phyloP scores from a whole-genome alignment of 2,329 filamentous ascomycete genomes.

The Cadophora sp. region DNA sequence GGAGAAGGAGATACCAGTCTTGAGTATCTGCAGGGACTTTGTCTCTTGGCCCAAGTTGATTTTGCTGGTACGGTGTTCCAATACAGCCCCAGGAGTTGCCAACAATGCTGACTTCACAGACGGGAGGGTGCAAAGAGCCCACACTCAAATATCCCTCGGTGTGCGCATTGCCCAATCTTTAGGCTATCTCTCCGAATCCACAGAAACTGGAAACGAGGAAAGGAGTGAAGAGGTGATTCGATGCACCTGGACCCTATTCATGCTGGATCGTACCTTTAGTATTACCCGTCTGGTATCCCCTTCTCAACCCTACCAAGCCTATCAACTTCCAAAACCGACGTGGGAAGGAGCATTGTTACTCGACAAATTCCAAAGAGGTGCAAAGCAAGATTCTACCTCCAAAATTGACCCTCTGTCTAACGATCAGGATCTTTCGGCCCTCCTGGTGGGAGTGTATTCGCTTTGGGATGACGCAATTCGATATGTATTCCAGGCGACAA shows the following conservation, averaged over 20 bases:
- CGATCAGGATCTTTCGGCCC: conserved; percentile 28
- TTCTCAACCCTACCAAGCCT: conserved; percentile 26
- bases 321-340: conserved; percentile 26
- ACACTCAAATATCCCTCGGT: conserved; percentile 32
- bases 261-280: conserved; percentile 33
- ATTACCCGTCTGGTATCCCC: conserved; percentile 32
- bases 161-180: conserved; percentile 29
- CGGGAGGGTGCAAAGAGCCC: conserved; percentile 31
- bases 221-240: conserved; percentile 28
- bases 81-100: too few relatives aligned
- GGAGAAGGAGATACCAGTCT: conserved; percentile 29
- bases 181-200: conserved; percentile 26
- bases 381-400: background rate
- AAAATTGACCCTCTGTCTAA: background rate
- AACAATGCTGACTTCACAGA: conserved; percentile 17
- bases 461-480: conserved; percentile 33
- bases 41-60: conserved; percentile 33
- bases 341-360: conserved; percentile 23
- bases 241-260: conserved; percentile 34
- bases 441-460: conserved; percentile 29
- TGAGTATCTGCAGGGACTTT: conserved; percentile 31
- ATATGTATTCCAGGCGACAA: conserved; percentile 28
- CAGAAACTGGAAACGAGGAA: background rate
- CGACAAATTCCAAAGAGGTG: background rate
- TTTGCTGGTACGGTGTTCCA: conserved; percentile 28